Evolutionary conservation across 495 filamentous ascomycete species (phyloP).

Genomic region (Talaromyces proteolyticus): DNA sequence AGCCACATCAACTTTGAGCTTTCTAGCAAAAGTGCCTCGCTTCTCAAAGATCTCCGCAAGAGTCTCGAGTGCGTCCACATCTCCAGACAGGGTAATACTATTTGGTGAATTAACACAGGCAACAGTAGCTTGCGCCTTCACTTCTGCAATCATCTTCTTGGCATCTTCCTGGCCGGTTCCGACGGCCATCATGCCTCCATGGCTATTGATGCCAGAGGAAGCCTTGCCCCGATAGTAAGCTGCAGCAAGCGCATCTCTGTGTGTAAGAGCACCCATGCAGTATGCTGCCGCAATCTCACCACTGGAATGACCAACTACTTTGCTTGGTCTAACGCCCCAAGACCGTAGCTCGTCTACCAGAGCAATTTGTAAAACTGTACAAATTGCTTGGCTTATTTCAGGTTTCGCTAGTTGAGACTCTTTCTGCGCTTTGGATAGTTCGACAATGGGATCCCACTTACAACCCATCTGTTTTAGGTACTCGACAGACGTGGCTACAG

Average conservation of each 20-base stretch:
- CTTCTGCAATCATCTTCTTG: background rate
- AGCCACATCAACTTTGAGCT: slow-evolving; percentile 32
- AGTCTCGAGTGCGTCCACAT: slow-evolving; percentile 27
- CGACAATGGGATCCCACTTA: background rate
- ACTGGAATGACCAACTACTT: slow-evolving; percentile 29
- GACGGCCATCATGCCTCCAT: background rate
- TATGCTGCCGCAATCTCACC: slow-evolving; percentile 33
- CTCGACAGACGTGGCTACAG: background rate
- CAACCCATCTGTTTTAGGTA: background rate
- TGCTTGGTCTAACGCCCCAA: slow-evolving; percentile 6
- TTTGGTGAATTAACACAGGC: slow-evolving; percentile 24
- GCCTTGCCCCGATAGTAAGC: background rate
- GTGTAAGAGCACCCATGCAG: slow-evolving; percentile 19
- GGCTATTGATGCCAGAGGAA: background rate
- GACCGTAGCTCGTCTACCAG: slow-evolving; percentile 8
- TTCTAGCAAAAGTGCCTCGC: slow-evolving; percentile 25
- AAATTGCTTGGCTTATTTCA: slow-evolving; percentile 7
- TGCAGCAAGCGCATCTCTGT: background rate
- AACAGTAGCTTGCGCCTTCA: slow-evolving; percentile 7
- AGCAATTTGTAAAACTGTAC: slow-evolving; percentile 10
- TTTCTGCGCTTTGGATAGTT: background rate
- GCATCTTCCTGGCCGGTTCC: background rate
- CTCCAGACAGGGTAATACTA: slow-evolving; percentile 28
- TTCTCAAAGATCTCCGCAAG: slow-evolving; percentile 5
- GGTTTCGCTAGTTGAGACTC: background rate